Conservation (phyloP, 495 filamentous ascomycete species). For the Neurospora hispaniola region DNA sequence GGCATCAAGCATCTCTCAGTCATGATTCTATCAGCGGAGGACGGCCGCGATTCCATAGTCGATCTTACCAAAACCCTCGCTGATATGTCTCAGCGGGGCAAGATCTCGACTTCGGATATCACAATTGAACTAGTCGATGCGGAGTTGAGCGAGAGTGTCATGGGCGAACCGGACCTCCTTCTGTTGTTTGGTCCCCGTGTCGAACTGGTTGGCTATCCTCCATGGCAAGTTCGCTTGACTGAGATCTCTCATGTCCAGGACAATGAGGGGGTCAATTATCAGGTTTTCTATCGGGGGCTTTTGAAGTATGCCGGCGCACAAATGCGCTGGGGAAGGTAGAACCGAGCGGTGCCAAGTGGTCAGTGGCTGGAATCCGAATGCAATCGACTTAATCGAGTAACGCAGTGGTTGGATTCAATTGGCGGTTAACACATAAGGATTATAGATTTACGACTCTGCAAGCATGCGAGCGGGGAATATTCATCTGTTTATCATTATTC, state of each 20-base stretch:
- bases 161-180: slow-evolving; percentile 79
- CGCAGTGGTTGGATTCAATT: background rate
- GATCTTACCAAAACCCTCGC: slow-evolving; percentile 91
- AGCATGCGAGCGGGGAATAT: background rate
- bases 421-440: background rate
- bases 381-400: background rate
- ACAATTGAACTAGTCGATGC: slow-evolving; percentile 79
- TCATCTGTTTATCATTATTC: background rate
- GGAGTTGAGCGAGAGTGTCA: slow-evolving; percentile 60
- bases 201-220: slow-evolving; percentile 82
- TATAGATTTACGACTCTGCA: background rate
- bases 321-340: slow-evolving; percentile 76
- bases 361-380: background rate
- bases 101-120: slow-evolving; percentile 69
- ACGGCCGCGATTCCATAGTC: slow-evolving; percentile 85
- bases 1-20: slow-evolving; percentile 48
- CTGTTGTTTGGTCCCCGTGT: slow-evolving; percentile 75
- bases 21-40: slow-evolving; percentile 79
- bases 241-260: slow-evolving; percentile 79
- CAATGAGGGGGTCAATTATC: slow-evolving; percentile 76
- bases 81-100: slow-evolving; percentile 86
- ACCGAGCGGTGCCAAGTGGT: background rate
- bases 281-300: slow-evolving; percentile 77
- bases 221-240: slow-evolving; percentile 89
- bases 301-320: slow-evolving; percentile 77